These are phyloP conservation scores for Magnusiomyces tetraspermus DNA, from an alignment of 1,139 yeast genomes.

Conservation along the genomic window DNA sequence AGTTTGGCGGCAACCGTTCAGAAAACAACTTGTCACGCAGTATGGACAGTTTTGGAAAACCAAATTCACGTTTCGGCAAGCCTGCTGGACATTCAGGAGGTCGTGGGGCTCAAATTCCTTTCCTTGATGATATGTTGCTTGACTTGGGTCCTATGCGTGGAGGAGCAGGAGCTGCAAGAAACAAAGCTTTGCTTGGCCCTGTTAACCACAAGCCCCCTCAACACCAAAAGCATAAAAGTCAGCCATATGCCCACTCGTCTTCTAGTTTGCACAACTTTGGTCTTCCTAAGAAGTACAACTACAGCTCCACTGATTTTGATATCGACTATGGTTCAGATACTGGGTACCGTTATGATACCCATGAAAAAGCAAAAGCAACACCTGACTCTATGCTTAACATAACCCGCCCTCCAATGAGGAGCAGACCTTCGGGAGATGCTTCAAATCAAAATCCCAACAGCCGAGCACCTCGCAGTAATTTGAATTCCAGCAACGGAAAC, in stretches of 20 bases:
- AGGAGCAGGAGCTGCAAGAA: conserved; percentile 7
- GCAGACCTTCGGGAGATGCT: not conserved
- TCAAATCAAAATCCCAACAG: not conserved
- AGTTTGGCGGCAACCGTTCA: not conserved
- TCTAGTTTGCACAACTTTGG: not conserved
- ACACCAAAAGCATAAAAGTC: not conserved
- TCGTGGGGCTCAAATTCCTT: conserved; percentile 7
- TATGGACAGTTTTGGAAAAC: not conserved
- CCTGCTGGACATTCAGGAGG: not conserved
- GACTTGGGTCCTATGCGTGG: conserved; percentile 17
- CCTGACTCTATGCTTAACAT: conserved; percentile 9
- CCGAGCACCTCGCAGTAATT: no score
- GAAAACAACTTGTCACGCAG: not conserved
- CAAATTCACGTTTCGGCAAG: not conserved
- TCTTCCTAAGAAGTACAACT: conserved; percentile 7
- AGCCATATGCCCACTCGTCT: not conserved
- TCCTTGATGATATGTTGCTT: conserved; percentile 14
- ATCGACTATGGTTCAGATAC: conserved; percentile 5
- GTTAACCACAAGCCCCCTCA: conserved; percentile 1
- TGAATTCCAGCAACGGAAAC: no score
- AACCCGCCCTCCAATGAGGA: not conserved
- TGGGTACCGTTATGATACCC: conserved; percentile 9
- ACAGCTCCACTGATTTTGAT: conserved; percentile 8
- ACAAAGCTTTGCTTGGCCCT: not conserved
- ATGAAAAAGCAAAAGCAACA: conserved; percentile 9